A percentile compares a stretch with the other conserved stretches of the same genome.
Conservation (phyloP, 2,329 filamentous ascomycete genomes). For the Neonectria magnoliae region DNA sequence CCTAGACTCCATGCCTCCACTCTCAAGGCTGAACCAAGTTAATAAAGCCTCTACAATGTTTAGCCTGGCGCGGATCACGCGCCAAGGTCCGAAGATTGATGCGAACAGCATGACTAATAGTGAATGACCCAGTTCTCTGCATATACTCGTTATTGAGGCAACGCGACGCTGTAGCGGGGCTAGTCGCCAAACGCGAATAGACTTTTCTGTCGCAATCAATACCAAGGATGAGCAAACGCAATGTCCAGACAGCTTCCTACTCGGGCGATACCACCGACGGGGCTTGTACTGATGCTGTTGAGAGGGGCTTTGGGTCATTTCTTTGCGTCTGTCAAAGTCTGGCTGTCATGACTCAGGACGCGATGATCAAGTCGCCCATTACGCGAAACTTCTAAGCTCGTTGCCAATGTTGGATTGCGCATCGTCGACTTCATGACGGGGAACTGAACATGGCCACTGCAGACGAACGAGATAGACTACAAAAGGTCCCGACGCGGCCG, state of each 20-base stretch:
- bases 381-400: background rate
- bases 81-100: background rate
- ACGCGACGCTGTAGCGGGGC: background rate
- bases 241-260: background rate
- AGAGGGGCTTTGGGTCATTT: background rate
- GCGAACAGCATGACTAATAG: background rate
- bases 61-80: no score
- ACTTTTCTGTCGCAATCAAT: background rate
- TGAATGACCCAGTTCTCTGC: background rate
- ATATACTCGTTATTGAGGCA: background rate
- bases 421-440: background rate
- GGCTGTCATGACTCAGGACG: background rate
- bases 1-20: background rate
- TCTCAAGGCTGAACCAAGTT: constrained; percentile 20
- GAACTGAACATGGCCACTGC: background rate
- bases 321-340: background rate
- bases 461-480: background rate
- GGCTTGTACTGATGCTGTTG: background rate
- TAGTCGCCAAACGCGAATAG: background rate
- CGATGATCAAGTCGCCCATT: background rate
- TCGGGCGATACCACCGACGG: background rate
- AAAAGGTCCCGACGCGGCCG: background rate
- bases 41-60: no score
- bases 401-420: background rate
- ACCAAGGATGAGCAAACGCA: background rate